phyloP scores from a whole-genome alignment of 768 basidiomycete genomes.

The Leccinellum albellum region DNA sequence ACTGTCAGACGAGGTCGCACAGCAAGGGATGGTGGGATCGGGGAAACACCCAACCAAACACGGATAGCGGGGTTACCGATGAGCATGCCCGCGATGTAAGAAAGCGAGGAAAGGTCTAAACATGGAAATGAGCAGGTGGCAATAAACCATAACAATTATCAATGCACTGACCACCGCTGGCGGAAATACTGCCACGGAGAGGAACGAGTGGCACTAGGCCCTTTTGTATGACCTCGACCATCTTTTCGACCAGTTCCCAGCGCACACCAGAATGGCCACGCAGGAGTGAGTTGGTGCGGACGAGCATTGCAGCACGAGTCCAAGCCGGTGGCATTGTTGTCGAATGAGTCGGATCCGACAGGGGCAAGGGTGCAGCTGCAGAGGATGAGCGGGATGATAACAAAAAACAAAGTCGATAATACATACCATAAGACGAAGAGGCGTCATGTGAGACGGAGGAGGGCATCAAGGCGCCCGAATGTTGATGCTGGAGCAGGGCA shows the following conservation, averaged over 20 bases:
- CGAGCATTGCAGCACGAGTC: slow-evolving; percentile 83
- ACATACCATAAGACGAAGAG: slow-evolving; percentile 1
- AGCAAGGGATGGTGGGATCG: slow-evolving; percentile 1
- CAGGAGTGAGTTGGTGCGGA: slow-evolving; percentile 86
- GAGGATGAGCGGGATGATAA: background rate
- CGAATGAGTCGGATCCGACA: slow-evolving; percentile 63
- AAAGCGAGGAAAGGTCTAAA: slow-evolving; percentile 71
- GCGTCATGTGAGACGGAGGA: slow-evolving; percentile 35
- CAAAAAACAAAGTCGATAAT: background rate
- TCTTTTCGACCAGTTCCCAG: slow-evolving; percentile 74
- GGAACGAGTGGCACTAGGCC: slow-evolving; percentile 80
- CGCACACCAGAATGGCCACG: slow-evolving; percentile 87
- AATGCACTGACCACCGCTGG: slow-evolving; percentile 62
- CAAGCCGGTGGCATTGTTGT: slow-evolving; percentile 82
- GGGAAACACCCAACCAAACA: slow-evolving; percentile 50
- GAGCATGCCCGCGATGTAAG: slow-evolving; percentile 78
- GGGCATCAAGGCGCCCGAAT: slow-evolving; percentile 63
- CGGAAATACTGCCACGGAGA: slow-evolving; percentile 77
- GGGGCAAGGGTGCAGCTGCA: slow-evolving; percentile 44
- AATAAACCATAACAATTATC: background rate
- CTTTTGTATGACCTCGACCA: slow-evolving; percentile 65
- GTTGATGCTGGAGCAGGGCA: slow-evolving; percentile 84
- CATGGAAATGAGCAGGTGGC: background rate
- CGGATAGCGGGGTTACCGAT: slow-evolving; percentile 78
- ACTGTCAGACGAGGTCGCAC: slow-evolving; percentile 9